Base-by-base conservation (phyloP, 139 green algal genomes). In the Chlorella ohadii region DNA sequence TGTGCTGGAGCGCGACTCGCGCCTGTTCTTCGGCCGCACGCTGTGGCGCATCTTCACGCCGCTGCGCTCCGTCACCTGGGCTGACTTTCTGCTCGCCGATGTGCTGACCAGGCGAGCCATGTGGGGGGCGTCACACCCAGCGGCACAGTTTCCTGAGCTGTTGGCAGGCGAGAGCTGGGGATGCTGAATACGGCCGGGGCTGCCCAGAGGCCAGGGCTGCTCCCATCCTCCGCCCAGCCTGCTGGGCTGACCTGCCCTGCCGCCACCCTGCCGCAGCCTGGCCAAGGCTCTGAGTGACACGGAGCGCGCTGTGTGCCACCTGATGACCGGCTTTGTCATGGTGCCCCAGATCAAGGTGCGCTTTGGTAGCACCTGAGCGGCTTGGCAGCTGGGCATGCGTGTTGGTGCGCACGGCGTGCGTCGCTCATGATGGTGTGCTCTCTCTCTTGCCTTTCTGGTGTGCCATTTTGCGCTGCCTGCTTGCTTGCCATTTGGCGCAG, bases 81-180 rank as follows among this genome's bases (percentile, higher is more conserved):
- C 95, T 3, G 97, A 99, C 83, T 99, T 99, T 83, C 85, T 99
- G 61, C 83, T 99, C 47, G 97, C 97, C 16, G 97, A 99, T 86
- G 89, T 99, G 0, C 85, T 98, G 25, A 99, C 96, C 16, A 96
- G 51, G 51, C 22, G 51, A 22, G 51, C 3, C 22, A 13, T 2
- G 44, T 51, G 44, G 44, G 44, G 44, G n/a, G n/a, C n/a, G n/a
- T n/a, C n/a, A n/a, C n/a, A n/a, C n/a, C n/a, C n/a, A n/a, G n/a
- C n/a, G n/a, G n/a, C n/a, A n/a, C n/a, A n/a, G n/a, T n/a, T n/a
- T n/a, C n/a, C n/a, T n/a, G n/a, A n/a, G n/a, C n/a, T n/a, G n/a
- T n/a, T n/a, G n/a, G n/a, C n/a, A n/a, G n/a, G n/a, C n/a, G n/a
- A n/a, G n/a, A n/a, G n/a, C n/a, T n/a, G n/a, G n/a, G n/a, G n/a